These are phyloP conservation scores for Eucalyptus victrix DNA, from an alignment of 345 rosid genomes.

Conservation along the genomic window DNA sequence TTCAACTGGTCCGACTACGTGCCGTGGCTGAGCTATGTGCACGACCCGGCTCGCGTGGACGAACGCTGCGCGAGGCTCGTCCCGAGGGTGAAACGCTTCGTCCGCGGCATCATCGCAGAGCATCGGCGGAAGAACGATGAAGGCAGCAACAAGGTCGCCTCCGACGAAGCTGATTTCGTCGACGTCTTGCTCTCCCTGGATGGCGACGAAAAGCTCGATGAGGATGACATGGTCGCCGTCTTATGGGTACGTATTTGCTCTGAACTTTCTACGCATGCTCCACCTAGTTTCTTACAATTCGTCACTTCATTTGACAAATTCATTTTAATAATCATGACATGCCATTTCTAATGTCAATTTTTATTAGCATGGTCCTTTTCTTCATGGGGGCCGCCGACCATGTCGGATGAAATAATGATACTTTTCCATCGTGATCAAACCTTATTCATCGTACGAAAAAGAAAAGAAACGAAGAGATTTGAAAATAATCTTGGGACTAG, in stretches of 20 bases:
- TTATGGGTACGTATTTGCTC: conserved; percentile 46
- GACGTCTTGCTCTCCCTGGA: conserved; percentile 70
- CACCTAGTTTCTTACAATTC: not conserved
- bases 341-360: not conserved
- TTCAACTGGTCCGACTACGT: conserved; percentile 75
- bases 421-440: not conserved
- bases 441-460: not conserved
- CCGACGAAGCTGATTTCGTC: conserved; percentile 50
- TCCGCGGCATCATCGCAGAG: conserved; percentile 38
- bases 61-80: conserved; percentile 68
- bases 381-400: not conserved
- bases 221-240: conserved; percentile 82
- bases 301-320: not conserved
- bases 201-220: conserved; percentile 59
- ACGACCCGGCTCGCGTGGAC: conserved; percentile 41
- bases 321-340: not conserved
- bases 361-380: not conserved
- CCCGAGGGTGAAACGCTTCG: conserved; percentile 51
- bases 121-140: conserved; percentile 10
- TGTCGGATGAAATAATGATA: not conserved
- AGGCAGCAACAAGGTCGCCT: not conserved
- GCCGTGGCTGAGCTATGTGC: conserved; percentile 46
- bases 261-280: not conserved
- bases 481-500: not conserved
- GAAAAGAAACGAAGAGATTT: not conserved